Percentiles rank a stretch among this genome's conserved stretches.
Evolutionary conservation across 495 filamentous ascomycete species (phyloP).

Genomic region (Beverwykella pulmonaria): DNA sequence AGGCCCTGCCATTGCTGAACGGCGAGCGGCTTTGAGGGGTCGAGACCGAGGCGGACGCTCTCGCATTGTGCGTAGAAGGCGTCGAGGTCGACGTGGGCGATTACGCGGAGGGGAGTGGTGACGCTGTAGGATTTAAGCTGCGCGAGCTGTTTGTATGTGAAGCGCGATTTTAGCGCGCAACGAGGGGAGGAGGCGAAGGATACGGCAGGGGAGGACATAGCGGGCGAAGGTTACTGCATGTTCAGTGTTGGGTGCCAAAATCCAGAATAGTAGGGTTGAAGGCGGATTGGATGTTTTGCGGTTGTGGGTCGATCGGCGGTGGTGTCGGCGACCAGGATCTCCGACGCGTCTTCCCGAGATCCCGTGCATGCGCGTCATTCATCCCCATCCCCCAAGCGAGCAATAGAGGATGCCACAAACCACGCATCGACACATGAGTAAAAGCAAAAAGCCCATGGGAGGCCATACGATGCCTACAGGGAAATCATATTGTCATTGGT

Average conservation of each 20-base stretch:
- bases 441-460: no score
- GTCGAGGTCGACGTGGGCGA: slow-evolving; percentile 94
- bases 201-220: slow-evolving; percentile 43
- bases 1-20: slow-evolving; percentile 90
- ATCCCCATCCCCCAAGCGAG: background rate
- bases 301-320: background rate
- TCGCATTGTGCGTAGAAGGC: slow-evolving; percentile 98
- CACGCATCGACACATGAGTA: no score
- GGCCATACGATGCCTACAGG: no score
- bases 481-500: no score
- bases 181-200: slow-evolving; percentile 42
- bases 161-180: slow-evolving; percentile 56
- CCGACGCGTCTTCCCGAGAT: slow-evolving; percentile 25
- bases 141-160: slow-evolving; percentile 80
- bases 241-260: background rate
- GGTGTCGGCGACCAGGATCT: background rate
- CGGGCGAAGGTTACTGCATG: slow-evolving; percentile 6
- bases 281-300: background rate
- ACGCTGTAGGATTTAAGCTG: slow-evolving; percentile 71
- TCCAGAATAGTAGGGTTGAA: background rate
- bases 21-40: slow-evolving; percentile 74
- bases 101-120: slow-evolving; percentile 77
- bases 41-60: slow-evolving; percentile 75
- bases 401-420: background rate
- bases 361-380: slow-evolving; percentile 33